Percentiles rank a stretch among this genome's conserved stretches.
Evolutionary conservation across 2,329 filamentous ascomycete genomes (phyloP).

Genomic region (Fusarium luffae): DNA sequence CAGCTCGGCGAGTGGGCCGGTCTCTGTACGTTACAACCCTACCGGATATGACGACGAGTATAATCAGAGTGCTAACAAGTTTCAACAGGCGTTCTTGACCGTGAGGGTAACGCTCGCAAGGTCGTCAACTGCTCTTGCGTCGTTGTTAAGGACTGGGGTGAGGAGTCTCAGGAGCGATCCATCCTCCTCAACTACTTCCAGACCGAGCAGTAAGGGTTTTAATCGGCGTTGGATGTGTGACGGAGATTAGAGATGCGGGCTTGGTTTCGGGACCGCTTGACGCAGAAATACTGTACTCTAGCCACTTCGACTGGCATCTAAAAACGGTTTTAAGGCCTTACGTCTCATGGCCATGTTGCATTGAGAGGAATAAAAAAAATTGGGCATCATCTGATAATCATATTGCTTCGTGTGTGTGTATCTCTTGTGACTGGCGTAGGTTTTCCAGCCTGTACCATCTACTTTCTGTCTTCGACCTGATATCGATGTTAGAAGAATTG

Average conservation of each 20-base stretch:
- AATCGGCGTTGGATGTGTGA: conserved; percentile 51
- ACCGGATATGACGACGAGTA: background rate
- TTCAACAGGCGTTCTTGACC: conserved; percentile 88
- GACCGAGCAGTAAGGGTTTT: conserved; percentile 74
- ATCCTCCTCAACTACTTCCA: conserved; percentile 99
- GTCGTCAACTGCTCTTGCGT: conserved; percentile 99
- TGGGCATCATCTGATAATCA: conserved; percentile 47
- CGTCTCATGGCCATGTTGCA: conserved; percentile 51
- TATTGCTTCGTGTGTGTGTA: conserved; percentile 3
- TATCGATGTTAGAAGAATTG: conserved; percentile 6
- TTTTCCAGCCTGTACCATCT: conserved; percentile 9
- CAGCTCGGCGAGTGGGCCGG: conserved; percentile 99
- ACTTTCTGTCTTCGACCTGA: conserved; percentile 58
- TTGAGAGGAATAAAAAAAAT: conserved; percentile 56
- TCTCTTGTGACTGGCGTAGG: background rate
- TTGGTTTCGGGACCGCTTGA: conserved; percentile 49
- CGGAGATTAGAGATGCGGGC: conserved; percentile 55
- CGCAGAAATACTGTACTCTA: conserved; percentile 58
- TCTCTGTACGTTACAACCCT: conserved; percentile 80
- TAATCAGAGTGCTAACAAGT: conserved; percentile 47
- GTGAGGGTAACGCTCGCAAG: conserved; percentile 99
- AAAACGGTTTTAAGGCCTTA: conserved; percentile 52
- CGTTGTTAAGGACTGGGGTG: conserved; percentile 99
- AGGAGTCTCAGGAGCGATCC: conserved; percentile 98
- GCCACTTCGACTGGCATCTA: conserved; percentile 60